These are phyloP conservation scores for Cytospora piceicola DNA, from an alignment of 2,329 filamentous ascomycete species.

Conservation along the genomic window DNA sequence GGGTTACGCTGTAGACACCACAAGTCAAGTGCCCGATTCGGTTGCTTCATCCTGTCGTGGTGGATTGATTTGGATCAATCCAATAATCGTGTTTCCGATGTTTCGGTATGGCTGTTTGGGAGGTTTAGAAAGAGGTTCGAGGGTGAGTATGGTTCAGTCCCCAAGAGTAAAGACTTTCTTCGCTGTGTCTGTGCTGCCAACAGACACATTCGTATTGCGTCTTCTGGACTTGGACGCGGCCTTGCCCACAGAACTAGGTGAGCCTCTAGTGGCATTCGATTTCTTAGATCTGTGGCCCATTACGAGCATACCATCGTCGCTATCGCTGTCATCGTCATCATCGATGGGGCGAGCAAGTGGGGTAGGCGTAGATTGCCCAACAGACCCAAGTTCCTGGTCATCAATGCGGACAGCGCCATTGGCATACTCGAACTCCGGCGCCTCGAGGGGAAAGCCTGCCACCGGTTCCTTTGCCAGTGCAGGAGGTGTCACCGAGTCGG, in stretches of 20 bases:
- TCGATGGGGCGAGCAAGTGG: conserved; percentile 38
- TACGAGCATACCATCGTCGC: conserved; percentile 60
- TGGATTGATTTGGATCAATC: background rate
- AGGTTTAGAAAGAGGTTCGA: background rate
- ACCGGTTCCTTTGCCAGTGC: conserved; percentile 53
- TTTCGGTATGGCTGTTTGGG: background rate
- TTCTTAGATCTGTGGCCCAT: conserved; percentile 29
- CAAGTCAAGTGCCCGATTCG: background rate
- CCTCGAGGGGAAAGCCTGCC: conserved; percentile 52
- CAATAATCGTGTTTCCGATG: background rate
- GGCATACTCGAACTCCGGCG: conserved; percentile 40
- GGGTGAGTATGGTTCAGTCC: conserved; percentile 33
- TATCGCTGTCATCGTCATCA: conserved; percentile 56
- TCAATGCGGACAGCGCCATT: conserved; percentile 38
- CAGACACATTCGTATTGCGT: conserved; percentile 64
- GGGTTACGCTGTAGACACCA: background rate
- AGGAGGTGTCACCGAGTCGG: conserved; percentile 59
- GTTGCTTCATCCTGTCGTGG: background rate
- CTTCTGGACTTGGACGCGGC: conserved; percentile 47
- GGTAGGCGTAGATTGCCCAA: conserved; percentile 31
- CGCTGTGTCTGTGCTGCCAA: conserved; percentile 66
- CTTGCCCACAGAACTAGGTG: conserved; percentile 35
- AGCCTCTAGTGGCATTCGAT: conserved; percentile 23
- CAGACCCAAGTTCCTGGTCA: conserved; percentile 34
- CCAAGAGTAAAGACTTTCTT: conserved; percentile 56